Base-by-base conservation (phyloP, 2,329 filamentous ascomycete genomes). In the Colletotrichum chlorophyti region DNA sequence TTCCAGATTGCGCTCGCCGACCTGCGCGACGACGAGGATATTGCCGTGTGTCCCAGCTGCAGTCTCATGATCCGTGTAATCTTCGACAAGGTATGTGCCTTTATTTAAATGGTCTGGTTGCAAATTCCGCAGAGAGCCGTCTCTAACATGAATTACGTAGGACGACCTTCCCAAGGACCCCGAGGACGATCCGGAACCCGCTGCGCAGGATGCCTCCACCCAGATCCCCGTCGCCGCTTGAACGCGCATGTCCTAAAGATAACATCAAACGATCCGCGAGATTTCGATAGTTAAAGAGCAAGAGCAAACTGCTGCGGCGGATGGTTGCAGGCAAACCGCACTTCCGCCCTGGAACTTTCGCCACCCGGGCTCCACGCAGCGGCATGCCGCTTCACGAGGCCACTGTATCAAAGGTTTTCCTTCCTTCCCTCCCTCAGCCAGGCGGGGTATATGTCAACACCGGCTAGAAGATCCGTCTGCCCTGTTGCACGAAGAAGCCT, bases 31-130 rank as follows among this genome's bases (percentile, higher is more conserved):
- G 91, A 91, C 63, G 87, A 94, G 72, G 93, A 98, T 66, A 93
- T 99, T 70, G 95, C 91, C n/a, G 91, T 98, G 10, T 99, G 95
- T 69, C 95, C 95, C 19, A 97, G 93, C 72, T 99, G 95, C 76
- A 97, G 93, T 74, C 79, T 99, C 67, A 97, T 96, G 92, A 97
- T 99, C 55, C 80, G 89, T 58, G 93, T 99, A 12, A 96, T 99
- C 42, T 99, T 93, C 67, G 95, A 98, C 64, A 74, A 85, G 70
- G 92, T 95, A 74, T 68, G 40, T 17, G n/a, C 8, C 58, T 35
- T 10, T 53, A 14, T 17, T 31, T 3, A n/a, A n/a, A 26, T 23
- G 40, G n/a, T 11, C n/a, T 45, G 26, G 32, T 4, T 21, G 5
- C 11, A 24, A 7, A 21, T 5, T 23, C 3, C 7, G n/a, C 21